Evolutionary conservation across 257 asterid genomes (phyloP).

Genomic region (Oldenlandia corymbosa): DNA sequence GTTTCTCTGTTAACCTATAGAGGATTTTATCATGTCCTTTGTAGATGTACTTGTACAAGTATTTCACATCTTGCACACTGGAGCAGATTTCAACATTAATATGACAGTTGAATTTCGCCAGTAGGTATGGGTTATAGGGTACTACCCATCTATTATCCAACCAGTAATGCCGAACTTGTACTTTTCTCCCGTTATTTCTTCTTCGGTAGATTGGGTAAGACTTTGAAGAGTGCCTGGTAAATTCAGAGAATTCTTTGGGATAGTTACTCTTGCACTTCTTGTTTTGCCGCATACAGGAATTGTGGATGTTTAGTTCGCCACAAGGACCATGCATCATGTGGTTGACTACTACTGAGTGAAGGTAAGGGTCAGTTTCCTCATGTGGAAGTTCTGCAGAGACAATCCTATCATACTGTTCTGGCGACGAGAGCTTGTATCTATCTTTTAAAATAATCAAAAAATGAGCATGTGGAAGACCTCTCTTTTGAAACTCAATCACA

Average conservation of each 20-base stretch:
- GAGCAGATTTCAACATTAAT: too few relatives aligned
- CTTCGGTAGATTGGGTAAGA: background rate
- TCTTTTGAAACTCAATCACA: background rate
- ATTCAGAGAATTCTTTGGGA: background rate
- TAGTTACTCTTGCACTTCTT: background rate
- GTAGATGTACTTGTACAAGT: too few relatives aligned
- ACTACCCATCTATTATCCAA: too few relatives aligned
- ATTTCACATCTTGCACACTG: too few relatives aligned
- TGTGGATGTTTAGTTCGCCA: background rate
- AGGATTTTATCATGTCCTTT: too few relatives aligned
- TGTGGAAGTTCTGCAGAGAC: background rate
- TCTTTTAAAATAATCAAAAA: background rate
- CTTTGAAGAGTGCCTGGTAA: background rate
- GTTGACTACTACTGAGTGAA: background rate
- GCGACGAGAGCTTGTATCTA: background rate
- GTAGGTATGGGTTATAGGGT: too few relatives aligned
- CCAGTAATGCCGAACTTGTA: too few relatives aligned
- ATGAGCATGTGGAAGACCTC: background rate
- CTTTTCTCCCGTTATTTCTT: background rate
- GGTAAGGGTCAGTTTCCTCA: background rate
- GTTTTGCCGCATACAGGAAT: background rate
- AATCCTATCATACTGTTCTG: background rate
- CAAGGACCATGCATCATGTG: slow-evolving; percentile 9
- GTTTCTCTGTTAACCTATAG: too few relatives aligned
- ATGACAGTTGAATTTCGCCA: too few relatives aligned